Base-by-base conservation (phyloP, 164 flowering plant species). In the Piper betle region DNA sequence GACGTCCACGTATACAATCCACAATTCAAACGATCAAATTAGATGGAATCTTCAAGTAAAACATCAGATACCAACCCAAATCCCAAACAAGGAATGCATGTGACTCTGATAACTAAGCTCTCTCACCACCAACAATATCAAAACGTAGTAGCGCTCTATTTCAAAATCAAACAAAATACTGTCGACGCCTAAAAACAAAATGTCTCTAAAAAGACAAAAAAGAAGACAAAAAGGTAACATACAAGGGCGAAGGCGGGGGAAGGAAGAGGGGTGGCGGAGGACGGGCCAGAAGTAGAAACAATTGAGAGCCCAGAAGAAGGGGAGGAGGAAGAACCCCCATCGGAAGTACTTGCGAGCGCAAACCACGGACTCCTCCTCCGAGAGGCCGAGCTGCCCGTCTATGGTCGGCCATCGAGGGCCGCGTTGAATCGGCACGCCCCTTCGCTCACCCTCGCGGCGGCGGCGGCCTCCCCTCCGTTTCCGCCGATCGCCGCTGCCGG, bases 201-300 rank as follows among this genome's bases (percentile, higher is more conserved):
- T 6, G 7, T 17, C 13, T 7, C 37, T 52, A 39, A 55, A 62
- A 62, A 64, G 18, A 41, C 50, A 39, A 39, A 40, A 3, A 61
- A 46, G 53, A 41, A 38, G 42, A 58, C 39, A 37, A 58, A 20
- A 58, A 58, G 37, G 39, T 0, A 13, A 55, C 80, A 66, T 80
- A 92, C 98, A 92, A 58, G 62, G 84, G 43, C 85, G 93, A 67
- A 89, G 63, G 54, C 63, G 76, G 66, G 93, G 87, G 70, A 82
- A 89, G 46, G 89, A 80, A 5, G 57, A 55, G 78, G 75, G 5
- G 78, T 65, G 68, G 39, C 79, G 82, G 63, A 92, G 87, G 68
- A 85, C 96, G 13, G 96, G 96, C 95, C 95, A 87, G 81, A 92
- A 89, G 73, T 85, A 92, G 85, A 80, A 92, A 79, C 93, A 92